Evolutionary conservation across 179 eudicot genomes (phyloP), one percentile per base, ranked within the genome.

Genomic region (Nepenthes alata): DNA sequence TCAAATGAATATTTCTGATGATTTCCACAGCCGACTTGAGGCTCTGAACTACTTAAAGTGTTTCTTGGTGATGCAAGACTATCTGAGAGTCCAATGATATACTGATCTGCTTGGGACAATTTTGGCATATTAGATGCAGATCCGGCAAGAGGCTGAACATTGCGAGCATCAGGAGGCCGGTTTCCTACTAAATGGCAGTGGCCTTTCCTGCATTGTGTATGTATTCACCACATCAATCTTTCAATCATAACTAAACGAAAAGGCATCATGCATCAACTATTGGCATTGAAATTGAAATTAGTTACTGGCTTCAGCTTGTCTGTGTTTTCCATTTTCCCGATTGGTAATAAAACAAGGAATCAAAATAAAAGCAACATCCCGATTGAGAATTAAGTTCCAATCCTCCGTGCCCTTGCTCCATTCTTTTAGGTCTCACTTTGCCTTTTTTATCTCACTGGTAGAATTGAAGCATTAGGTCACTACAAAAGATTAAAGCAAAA

Each of bases 161-260:
- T 69, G 50, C 64, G 64, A 49, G 60, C 54, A 44, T 69, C 72
- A 59, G 44, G 58, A 60, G 82, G 80, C 68, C 67, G 76, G 71
- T 72, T 63, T 53, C 95, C 98, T 59, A 83, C 64, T 65, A 77
- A 73, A 74, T 93, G 94, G 72, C 94, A 85, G 75, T 87, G 79
- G 50, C 66, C 61, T 75, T 48, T 93, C 98, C 98, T 93, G 83
- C 57, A 35, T 54, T 36, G 55, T 41, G 11, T 9, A 63, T 15
- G 14, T 14, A 51, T 16, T 12, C 2, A 41, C n/a, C 45, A 48
- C 14, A 13, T 47, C 12, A 12, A 36, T 37, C n/a, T 13, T 65
- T 15, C 41, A 14, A 51, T 39, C 12, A 5, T 44, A 34, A 25
- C 50, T 11, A 44, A 52, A 53, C 39, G 13, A 25, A 25, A 15